phyloP scores from a whole-genome alignment of 164 flowering plant genomes.

The Vitis vinifera region ASM3070453v1 NC_081817.1:6470501-6471000 shows the following conservation, averaged over 20 bases:
- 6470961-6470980: slow-evolving; percentile 45
- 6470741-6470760: not conserved
- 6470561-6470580: not conserved
- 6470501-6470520: not conserved
- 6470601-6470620: not conserved
- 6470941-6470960: slow-evolving; percentile 51
- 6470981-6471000: slow-evolving; percentile 72
- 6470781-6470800: slow-evolving; percentile 75
- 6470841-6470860: slow-evolving; percentile 74
- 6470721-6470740: too few relatives aligned
- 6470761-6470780: slow-evolving; percentile 51
- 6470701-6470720: too few relatives aligned
- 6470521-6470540: too few relatives aligned
- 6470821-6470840: slow-evolving; percentile 87
- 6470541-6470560: not conserved
- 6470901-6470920: slow-evolving; percentile 46
- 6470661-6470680: not conserved
- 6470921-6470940: slow-evolving; percentile 50
- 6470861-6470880: slow-evolving; percentile 68
- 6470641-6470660: not conserved
- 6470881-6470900: slow-evolving; percentile 68
- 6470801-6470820: slow-evolving; percentile 88
- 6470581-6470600: not conserved
- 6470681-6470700: too few relatives aligned
- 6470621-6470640: not conserved